Evolutionary conservation across 805 yeast genomes (phyloP), one percentile per base, ranked within the genome.

Genomic region (Candida wancherniae): DNA sequence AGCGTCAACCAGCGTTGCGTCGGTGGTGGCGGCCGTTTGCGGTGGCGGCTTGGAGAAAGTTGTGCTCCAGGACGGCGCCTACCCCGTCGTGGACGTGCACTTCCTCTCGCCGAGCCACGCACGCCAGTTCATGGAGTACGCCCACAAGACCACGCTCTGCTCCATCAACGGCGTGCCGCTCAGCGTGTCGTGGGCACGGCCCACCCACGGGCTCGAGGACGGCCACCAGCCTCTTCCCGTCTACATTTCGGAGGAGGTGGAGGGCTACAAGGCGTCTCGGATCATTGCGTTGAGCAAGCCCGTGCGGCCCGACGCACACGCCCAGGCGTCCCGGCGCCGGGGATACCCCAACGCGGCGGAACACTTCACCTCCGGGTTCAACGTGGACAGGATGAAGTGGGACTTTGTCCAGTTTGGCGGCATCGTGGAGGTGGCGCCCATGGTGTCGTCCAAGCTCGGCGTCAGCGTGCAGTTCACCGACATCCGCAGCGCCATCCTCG

Each of bases 21-120:
- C 74, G 22, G 55, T 81, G 7, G 42, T 83, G 12, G 48, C 74
- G 1, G 81, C 75, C 31, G 58, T 80, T 0, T 61, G 67, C 42
- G 88, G 92, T 2, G 94, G 94, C 0, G 83, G 85, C 0, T 53
- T 83, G 29, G 84, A 80, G 39, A 67, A 64, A 29, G 44, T 79
- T 4, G 58, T 53, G 9, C 44, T 61, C 17, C 49, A 44, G 24
- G 49, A 44, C 6, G 34, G 36, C 9, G 23, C n/a, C 13, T 20
- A 18, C 3, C 42, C 51, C 7, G 22, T 26, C 5, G 28, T 77
- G 8, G 75, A 73, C 37, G 36, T 82, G 2, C 60, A 69, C 46
- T 84, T 80, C 47, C 45, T 73, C 17, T 64, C 53, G n/a, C 60
- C 69, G 3, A 67, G 65, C 18, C 71, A 71, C 50, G 88, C 92